A percentile compares a stretch with the other conserved stretches of the same genome.
Evolutionary conservation across 1,139 yeast species (phyloP).

Genomic region (Yamadazyma sp.): DNA sequence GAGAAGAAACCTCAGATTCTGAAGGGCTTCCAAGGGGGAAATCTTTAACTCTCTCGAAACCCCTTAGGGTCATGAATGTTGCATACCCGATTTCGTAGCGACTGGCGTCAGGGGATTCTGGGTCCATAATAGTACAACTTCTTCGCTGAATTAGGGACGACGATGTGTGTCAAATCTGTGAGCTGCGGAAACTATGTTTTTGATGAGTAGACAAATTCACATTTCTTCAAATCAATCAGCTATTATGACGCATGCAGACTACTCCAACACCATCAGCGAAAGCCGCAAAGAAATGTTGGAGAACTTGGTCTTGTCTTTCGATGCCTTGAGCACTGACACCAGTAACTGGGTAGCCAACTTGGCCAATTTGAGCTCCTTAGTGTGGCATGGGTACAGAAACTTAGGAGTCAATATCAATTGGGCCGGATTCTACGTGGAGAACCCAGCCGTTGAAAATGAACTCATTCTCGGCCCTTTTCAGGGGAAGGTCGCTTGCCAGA

Average conservation of each 20-base stretch:
- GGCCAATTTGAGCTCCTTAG: conserved; percentile 78
- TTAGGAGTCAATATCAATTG: conserved; percentile 67
- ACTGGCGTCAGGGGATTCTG: no score
- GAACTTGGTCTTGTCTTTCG: conserved; percentile 58
- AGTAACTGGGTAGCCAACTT: conserved; percentile 86
- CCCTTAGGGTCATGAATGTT: no score
- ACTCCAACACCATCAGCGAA: conserved; percentile 35
- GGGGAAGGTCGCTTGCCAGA: conserved; percentile 95
- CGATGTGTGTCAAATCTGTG: no score
- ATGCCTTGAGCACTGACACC: conserved; percentile 62
- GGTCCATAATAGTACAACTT: no score
- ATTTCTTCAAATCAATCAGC: conserved; percentile 1
- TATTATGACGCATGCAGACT: conserved; percentile 70
- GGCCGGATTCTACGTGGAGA: conserved; percentile 82
- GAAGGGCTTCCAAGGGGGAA: no score
- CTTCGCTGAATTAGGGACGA: no score
- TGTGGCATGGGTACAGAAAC: conserved; percentile 86
- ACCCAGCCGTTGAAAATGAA: conserved; percentile 34
- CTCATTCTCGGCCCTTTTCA: conserved; percentile 89
- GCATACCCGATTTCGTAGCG: no score
- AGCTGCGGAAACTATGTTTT: no score
- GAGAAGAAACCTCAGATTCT: no score
- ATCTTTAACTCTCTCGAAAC: no score
- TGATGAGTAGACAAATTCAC: no score
- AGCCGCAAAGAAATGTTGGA: conserved; percentile 61